These are phyloP conservation scores for Gelatoporia subvermispora DNA, from an alignment of 768 basidiomycete genomes.

Conservation along the genomic window DNA sequence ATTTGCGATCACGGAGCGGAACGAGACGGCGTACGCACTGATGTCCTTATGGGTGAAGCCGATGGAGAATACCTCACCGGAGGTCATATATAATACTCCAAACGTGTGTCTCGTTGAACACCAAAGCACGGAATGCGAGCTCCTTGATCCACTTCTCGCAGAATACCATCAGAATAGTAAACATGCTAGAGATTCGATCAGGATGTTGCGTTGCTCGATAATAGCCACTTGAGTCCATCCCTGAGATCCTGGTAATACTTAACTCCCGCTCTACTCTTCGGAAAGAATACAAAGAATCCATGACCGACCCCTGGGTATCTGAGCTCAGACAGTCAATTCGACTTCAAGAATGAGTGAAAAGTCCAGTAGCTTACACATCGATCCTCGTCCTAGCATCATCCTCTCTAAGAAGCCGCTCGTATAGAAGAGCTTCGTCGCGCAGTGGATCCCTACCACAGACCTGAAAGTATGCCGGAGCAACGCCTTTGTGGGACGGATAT, in stretches of 20 bases:
- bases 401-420: conserved; percentile 19
- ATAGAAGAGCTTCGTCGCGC: conserved; percentile 25
- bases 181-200: too few species aligned
- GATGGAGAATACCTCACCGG: too few species aligned
- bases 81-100: too few species aligned
- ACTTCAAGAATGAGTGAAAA: not conserved
- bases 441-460: conserved; percentile 21
- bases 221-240: conserved; percentile 18
- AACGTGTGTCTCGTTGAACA: too few species aligned
- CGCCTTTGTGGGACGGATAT: conserved; percentile 12
- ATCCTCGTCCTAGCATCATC: conserved; percentile 17
- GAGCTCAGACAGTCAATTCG: not conserved
- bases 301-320: conserved; percentile 25
- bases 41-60: too few species aligned
- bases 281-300: conserved; percentile 13
- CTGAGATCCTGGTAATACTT: conserved; percentile 13
- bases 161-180: too few species aligned
- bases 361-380: conserved; percentile 13
- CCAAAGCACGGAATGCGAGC: too few species aligned
- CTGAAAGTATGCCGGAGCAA: conserved; percentile 22
- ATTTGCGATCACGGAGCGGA: too few species aligned
- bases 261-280: conserved; percentile 3
- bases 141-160: too few species aligned
- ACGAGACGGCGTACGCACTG: too few species aligned
- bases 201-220: too few species aligned